phyloP scores from a whole-genome alignment of 2,329 filamentous ascomycete genomes.

The Beauveria australis region DNA sequence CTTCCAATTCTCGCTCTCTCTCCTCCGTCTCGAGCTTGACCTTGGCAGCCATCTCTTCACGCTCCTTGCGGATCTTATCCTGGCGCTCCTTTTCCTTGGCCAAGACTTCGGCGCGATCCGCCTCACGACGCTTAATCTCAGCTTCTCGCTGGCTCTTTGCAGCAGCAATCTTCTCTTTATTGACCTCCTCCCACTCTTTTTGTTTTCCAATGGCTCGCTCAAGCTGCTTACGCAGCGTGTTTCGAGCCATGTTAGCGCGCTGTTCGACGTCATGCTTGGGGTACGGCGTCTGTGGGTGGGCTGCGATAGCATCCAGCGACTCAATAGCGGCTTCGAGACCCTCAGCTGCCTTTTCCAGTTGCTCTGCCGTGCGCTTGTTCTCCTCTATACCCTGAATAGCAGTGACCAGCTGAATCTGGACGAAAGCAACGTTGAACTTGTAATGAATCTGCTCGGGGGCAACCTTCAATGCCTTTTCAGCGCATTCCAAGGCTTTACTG shows the following conservation, averaged over 20 bases:
- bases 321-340: conserved; percentile 84
- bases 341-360: conserved; percentile 70
- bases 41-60: conserved; percentile 68
- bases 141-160: conserved; percentile 74
- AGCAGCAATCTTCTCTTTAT: conserved; percentile 76
- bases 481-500: conserved; percentile 49
- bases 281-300: conserved; percentile 67
- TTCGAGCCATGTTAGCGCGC: conserved; percentile 93
- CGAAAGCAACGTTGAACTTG: conserved; percentile 96
- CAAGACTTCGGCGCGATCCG: conserved; percentile 59
- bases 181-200: conserved; percentile 86
- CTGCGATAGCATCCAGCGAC: conserved; percentile 54
- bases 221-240: conserved; percentile 88
- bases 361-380: conserved; percentile 65
- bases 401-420: conserved; percentile 88
- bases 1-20: conserved; percentile 55
- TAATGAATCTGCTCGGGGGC: conserved; percentile 81
- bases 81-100: conserved; percentile 66
- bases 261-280: conserved; percentile 86
- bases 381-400: conserved; percentile 69
- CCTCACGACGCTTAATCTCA: conserved; percentile 70
- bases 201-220: conserved; percentile 79
- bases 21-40: conserved; percentile 65
- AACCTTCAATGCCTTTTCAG: conserved; percentile 64
- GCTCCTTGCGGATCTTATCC: conserved; percentile 77